Base-by-base conservation (phyloP, 148 eudicot genomes). In the Polygonum aviculare region DNA sequence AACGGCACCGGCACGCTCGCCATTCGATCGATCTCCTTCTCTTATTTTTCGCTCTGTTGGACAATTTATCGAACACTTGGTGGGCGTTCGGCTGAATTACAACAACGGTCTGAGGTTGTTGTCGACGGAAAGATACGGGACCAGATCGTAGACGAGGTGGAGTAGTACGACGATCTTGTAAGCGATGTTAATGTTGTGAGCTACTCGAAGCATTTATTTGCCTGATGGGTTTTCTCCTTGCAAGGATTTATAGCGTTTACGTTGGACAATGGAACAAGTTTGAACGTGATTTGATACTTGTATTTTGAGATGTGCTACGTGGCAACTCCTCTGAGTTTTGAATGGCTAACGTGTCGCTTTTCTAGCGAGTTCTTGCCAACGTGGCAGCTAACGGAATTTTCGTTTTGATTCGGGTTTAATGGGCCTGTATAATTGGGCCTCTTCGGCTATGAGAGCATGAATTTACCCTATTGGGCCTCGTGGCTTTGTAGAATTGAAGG, bases 1-100 rank as follows among this genome's bases (percentile, higher is more conserved):
- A 93, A 22, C 12, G 97, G 96, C 21, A 38, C 12, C 21, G 83
- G 76, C 81, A 82, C 69, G 69, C 69, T 63, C 69, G 12, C 69
- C 69, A 63, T 63, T 16, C 55, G 31, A 26, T 6, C 10, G 5
- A n/a, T 3, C 1, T 7, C 54, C 21, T 38, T 3, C 33, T 12
- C 31, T 26, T 26, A 26, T 26, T 26, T 48, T 16, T 60, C 5
- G 0, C 50, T 59, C 75, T 76, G 18, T 72, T 9, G 5, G 35
- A 10, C 74, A 69, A 69, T 21, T 75, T 3, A 15, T 62, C 77
- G 22, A 78, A 60, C 76, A 78, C 72, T 31, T 54, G 47, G 10
- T 31, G 54, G 2, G n/a, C 47, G 44, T 35, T 15, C 47, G 41
- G 7, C 14, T 2, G 16, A 6, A 9, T 62, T 22, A 26, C 2